Evolutionary conservation across 805 yeast species (phyloP).

Genomic region (Candida sphagnicola): DNA sequence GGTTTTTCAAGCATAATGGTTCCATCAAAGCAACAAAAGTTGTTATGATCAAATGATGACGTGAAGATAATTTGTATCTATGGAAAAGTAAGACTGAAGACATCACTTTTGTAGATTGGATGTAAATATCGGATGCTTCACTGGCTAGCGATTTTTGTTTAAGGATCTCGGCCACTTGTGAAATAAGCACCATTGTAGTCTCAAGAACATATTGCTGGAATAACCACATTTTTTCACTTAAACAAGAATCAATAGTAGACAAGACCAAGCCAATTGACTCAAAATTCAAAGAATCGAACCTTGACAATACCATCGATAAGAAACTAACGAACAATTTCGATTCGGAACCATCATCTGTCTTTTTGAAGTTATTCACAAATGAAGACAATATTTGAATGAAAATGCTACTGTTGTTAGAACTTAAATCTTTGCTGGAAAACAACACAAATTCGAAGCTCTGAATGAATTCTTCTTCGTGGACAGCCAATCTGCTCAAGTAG

Average conservation of each 20-base stretch:
- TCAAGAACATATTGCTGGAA: constrained; percentile 68
- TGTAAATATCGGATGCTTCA: constrained; percentile 27
- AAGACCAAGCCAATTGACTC: constrained; percentile 11
- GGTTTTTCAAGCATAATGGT: constrained; percentile 31
- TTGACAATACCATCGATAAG: constrained; percentile 21
- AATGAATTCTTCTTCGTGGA: constrained; percentile 8
- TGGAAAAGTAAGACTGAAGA: constrained; percentile 65
- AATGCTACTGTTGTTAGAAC: constrained; percentile 8
- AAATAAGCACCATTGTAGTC: constrained; percentile 39
- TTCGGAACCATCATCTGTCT: constrained; percentile 7
- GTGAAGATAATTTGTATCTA: constrained; percentile 62
- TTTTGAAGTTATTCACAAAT: constrained; percentile 12
- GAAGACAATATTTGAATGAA: constrained; percentile 18
- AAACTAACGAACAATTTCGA: constrained; percentile 22
- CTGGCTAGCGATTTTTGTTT: constrained; percentile 3
- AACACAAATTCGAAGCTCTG: constrained; percentile 10
- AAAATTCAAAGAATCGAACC: constrained; percentile 7
- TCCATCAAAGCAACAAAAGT: constrained; percentile 50
- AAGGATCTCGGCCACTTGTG: constrained; percentile 16
- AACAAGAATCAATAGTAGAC: constrained; percentile 30
- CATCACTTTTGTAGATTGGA: constrained; percentile 42
- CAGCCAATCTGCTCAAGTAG: constrained; percentile 8
- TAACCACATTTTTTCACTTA: constrained; percentile 52
- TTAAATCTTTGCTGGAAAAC: constrained; percentile 14
- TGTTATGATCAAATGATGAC: constrained; percentile 64